Evolutionary conservation across 805 yeast genomes (phyloP).

Genomic region (Ogataea nitratoaversa): DNA sequence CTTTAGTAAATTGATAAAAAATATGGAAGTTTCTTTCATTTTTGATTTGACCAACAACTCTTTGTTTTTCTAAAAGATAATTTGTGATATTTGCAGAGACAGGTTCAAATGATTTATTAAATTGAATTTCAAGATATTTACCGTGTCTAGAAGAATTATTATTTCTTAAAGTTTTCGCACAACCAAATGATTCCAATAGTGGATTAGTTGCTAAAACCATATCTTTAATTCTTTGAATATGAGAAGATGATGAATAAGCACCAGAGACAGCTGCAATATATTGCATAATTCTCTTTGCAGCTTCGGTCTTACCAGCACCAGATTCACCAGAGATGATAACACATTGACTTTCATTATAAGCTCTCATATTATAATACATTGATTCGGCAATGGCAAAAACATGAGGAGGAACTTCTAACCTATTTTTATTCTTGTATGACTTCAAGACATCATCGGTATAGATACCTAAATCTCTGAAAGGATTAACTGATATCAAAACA

Average conservation of each 20-base stretch:
- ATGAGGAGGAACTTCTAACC: constrained; percentile 97
- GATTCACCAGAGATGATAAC: constrained; percentile 97
- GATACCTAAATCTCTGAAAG: constrained; percentile 93
- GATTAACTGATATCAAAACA: constrained; percentile 92
- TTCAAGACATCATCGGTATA: constrained; percentile 76
- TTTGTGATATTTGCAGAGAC: constrained; percentile 95
- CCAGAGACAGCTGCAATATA: constrained; percentile 90
- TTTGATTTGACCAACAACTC: constrained; percentile 92
- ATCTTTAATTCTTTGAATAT: constrained; percentile 84
- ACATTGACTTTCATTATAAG: constrained; percentile 92
- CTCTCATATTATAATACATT: constrained; percentile 92
- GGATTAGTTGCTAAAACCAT: constrained; percentile 98
- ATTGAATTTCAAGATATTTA: constrained; percentile 86
- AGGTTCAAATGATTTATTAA: constrained; percentile 80
- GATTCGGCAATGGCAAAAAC: constrained; percentile 97
- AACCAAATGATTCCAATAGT: constrained; percentile 83
- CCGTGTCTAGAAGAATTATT: constrained; percentile 92
- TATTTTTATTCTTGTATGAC: constrained; percentile 82
- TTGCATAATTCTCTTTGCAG: constrained; percentile 97
- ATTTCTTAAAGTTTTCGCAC: constrained; percentile 88
- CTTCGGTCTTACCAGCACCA: constrained; percentile 98
- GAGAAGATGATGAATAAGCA: constrained; percentile 52
- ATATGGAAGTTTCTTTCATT: constrained; percentile 96
- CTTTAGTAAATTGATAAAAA: constrained; percentile 91
- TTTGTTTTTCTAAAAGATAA: constrained; percentile 87